Conservation (phyloP, 2,329 filamentous ascomycete species). For the Penicillium thymicola region DNA sequence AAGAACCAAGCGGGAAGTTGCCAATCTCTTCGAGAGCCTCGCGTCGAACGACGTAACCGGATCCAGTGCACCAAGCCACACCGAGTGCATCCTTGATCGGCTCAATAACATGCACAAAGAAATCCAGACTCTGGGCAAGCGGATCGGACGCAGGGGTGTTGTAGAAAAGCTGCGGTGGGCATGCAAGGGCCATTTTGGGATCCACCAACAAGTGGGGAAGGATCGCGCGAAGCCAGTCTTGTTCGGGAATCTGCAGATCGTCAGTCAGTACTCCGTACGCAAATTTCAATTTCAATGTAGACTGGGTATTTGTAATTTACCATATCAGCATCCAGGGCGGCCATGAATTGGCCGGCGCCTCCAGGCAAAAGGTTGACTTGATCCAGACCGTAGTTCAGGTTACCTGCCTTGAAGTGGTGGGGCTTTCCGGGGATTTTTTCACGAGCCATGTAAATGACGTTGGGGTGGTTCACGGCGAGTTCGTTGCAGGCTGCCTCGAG, state of each 20-base stretch:
- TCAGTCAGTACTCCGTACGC: constrained; percentile 3
- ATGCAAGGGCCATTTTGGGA: constrained; percentile 57
- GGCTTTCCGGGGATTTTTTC: constrained; percentile 39
- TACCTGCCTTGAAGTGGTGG: constrained; percentile 62
- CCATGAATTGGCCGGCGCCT: constrained; percentile 57
- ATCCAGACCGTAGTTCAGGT: constrained; percentile 60
- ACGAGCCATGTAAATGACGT: constrained; percentile 44
- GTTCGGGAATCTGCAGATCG: constrained; percentile 53
- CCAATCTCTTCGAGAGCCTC: constrained; percentile 59
- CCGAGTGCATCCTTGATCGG: constrained; percentile 45
- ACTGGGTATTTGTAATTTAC: constrained; percentile 16
- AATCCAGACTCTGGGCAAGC: constrained; percentile 56
- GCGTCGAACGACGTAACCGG: constrained; percentile 60
- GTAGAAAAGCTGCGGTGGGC: constrained; percentile 62
- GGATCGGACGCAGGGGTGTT: constrained; percentile 59
- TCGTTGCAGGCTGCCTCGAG: constrained; percentile 37
- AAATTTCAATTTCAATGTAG: not conserved
- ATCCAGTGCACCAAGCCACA: constrained; percentile 64
- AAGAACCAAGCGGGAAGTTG: constrained; percentile 58
- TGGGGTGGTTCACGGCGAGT: constrained; percentile 35
- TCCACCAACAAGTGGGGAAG: constrained; percentile 59
- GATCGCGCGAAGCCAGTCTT: constrained; percentile 57
- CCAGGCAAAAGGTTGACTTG: constrained; percentile 51
- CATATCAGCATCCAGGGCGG: constrained; percentile 67
- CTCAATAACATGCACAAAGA: constrained; percentile 56